These are phyloP conservation scores for Decorospora gaudefroyi DNA, from an alignment of 2,329 filamentous ascomycete species.

Conservation along the genomic window DNA sequence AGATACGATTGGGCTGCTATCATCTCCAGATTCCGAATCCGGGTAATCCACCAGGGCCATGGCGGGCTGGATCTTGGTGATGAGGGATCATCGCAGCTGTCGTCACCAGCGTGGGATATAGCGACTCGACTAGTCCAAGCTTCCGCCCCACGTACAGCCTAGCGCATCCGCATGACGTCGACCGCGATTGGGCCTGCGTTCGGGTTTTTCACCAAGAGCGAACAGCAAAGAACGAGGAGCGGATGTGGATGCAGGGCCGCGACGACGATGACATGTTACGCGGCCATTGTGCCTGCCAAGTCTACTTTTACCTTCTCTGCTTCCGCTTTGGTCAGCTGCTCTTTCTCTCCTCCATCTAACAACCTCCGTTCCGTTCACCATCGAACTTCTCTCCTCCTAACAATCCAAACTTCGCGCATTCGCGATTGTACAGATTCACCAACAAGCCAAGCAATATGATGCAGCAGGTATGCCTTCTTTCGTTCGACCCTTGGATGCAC, in stretches of 20 bases:
- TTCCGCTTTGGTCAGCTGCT: conserved; percentile 22
- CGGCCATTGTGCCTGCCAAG: conserved; percentile 45
- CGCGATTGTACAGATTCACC: conserved; percentile 1
- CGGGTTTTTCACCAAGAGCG: conserved; percentile 14
- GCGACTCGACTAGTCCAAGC: conserved; percentile 20
- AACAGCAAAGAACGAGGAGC: conserved; percentile 8
- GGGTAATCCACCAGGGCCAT: conserved; percentile 44
- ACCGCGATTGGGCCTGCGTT: conserved; percentile 17
- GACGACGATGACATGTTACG: conserved; percentile 36
- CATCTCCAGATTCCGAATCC: conserved; percentile 62
- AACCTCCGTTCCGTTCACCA: conserved; percentile 4
- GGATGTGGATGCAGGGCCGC: conserved; percentile 27
- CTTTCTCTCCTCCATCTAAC: conserved; percentile 11
- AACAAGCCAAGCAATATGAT: conserved; percentile 8
- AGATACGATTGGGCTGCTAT: conserved; percentile 27
- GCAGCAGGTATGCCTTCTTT: conserved; percentile 15
- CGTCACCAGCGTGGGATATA: conserved; percentile 20
- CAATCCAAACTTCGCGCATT: background rate
- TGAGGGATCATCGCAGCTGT: conserved; percentile 21
- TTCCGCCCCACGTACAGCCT: conserved; percentile 24
- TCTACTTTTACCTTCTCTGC: conserved; percentile 27
- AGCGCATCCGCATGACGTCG: conserved; percentile 37
- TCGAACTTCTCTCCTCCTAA: conserved; percentile 2
- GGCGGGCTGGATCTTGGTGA: conserved; percentile 23
- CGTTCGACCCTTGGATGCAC: conserved; percentile 2